Conservation (phyloP, 352 stramenopile species). For the Pythium myriotylum region DNA sequence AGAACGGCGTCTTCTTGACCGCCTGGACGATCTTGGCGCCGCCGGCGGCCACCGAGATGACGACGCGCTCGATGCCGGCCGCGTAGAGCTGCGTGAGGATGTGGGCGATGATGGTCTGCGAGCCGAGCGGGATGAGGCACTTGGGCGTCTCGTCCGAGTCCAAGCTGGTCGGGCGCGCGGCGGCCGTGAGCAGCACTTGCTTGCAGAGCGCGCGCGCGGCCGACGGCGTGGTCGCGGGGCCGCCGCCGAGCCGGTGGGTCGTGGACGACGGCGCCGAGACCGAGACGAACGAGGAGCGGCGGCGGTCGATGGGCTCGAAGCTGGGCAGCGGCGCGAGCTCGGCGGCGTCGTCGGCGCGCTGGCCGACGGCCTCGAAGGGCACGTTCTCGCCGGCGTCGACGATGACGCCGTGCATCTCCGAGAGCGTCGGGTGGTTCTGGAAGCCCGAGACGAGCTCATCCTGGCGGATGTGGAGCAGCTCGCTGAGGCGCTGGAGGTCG, state of each 20-base stretch:
- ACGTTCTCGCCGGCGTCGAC: slow-evolving; percentile 76
- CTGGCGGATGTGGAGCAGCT: slow-evolving; percentile 32
- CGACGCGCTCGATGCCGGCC: slow-evolving; percentile 72
- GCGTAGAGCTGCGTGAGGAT: slow-evolving; percentile 81
- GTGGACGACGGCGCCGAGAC: slow-evolving; percentile 14
- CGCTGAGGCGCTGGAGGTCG: slow-evolving; percentile 27
- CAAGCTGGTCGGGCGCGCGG: slow-evolving; percentile 50
- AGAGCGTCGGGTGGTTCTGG: slow-evolving; percentile 52
- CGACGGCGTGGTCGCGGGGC: slow-evolving; percentile 8
- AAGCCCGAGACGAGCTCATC: slow-evolving; percentile 48
- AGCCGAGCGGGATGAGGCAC: slow-evolving; percentile 71
- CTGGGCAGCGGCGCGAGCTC: not conserved
- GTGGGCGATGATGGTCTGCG: slow-evolving; percentile 77
- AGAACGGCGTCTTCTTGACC: slow-evolving; percentile 70
- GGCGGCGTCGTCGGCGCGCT: slow-evolving; percentile 13
- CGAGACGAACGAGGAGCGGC: slow-evolving; percentile 23
- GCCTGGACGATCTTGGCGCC: slow-evolving; percentile 60
- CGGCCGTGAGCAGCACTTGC: slow-evolving; percentile 72
- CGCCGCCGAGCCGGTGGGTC: no score
- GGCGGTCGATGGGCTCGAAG: slow-evolving; percentile 5
- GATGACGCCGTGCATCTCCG: slow-evolving; percentile 79
- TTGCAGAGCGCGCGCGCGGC: slow-evolving; percentile 16
- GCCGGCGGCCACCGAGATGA: slow-evolving; percentile 71
- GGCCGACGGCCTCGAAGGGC: slow-evolving; percentile 69
- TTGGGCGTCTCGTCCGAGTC: slow-evolving; percentile 65